These are phyloP conservation scores for Auricularia sp. DNA, from an alignment of 768 basidiomycete species.

Conservation along the genomic window DNA sequence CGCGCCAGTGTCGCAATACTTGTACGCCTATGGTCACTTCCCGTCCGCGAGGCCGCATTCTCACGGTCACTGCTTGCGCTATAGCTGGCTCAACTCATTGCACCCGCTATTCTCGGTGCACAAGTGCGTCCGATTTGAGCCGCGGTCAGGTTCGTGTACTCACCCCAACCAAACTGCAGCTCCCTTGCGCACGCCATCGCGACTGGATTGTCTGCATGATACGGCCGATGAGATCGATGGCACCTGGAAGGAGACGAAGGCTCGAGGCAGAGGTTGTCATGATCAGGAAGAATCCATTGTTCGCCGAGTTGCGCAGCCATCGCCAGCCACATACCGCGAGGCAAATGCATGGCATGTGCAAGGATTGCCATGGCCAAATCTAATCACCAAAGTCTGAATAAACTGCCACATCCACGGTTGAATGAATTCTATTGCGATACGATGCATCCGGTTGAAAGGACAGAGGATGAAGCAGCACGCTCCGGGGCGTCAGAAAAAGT, in stretches of 20 bases:
- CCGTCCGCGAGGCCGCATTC: background rate
- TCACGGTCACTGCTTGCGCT: background rate
- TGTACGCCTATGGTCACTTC: constrained; percentile 31
- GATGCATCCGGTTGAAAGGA: no score
- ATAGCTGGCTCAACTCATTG: constrained; percentile 51
- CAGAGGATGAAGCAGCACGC: no score
- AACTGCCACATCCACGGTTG: no score
- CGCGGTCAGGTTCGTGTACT: background rate
- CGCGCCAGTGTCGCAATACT: constrained; percentile 55
- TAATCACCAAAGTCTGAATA: no score
- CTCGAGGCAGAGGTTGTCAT: no score
- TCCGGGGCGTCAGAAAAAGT: no score
- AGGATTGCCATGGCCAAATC: no score
- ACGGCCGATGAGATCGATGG: background rate
- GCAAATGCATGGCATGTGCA: no score
- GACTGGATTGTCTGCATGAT: constrained; percentile 22
- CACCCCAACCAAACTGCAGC: constrained; percentile 18
- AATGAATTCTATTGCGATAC: no score
- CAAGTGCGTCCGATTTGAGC: constrained; percentile 29
- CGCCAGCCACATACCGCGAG: no score
- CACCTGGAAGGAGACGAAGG: background rate
- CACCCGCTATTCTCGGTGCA: constrained; percentile 58
- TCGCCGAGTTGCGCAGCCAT: no score
- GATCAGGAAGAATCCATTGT: no score
- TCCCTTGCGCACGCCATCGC: constrained; percentile 43